phyloP scores from a whole-genome alignment of 1,284 basidiomycete species.

The Ceratobasidium sp. region DNA sequence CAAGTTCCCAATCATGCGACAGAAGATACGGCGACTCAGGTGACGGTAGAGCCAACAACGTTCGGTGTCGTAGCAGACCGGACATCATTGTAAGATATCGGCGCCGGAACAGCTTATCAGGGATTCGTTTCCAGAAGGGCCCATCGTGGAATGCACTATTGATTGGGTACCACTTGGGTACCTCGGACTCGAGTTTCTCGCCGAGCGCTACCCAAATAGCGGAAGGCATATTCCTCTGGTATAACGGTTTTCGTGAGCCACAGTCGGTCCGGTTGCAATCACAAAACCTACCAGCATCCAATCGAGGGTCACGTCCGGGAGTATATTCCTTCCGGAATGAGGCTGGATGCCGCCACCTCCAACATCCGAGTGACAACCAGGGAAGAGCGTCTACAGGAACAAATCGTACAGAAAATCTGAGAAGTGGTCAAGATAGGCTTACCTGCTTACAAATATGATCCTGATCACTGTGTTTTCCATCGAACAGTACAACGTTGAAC shows the following conservation, averaged over 20 bases:
- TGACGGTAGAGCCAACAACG: background rate
- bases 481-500: conserved; percentile 14
- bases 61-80: background rate
- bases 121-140: conserved; percentile 7
- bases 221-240: conserved; percentile 1
- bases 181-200: background rate
- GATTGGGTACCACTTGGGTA: background rate
- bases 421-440: background rate
- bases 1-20: background rate
- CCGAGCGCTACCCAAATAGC: background rate
- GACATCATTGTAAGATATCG: background rate
- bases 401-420: background rate
- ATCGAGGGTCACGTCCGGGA: conserved; percentile 16
- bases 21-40: background rate
- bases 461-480: background rate
- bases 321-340: background rate
- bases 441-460: conserved; percentile 15
- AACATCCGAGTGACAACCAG: conserved; percentile 41
- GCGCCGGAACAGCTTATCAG: conserved; percentile 10
- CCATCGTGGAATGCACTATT: background rate
- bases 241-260: no score
- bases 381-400: conserved; percentile 24
- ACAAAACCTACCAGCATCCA: conserved; percentile 33
- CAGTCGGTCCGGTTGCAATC: no score
- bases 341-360: conserved; percentile 32